These are phyloP conservation scores for Paraurostyla sp. DNA, from an alignment of 73 alveolate genomes.

Conservation along the genomic window DNA sequence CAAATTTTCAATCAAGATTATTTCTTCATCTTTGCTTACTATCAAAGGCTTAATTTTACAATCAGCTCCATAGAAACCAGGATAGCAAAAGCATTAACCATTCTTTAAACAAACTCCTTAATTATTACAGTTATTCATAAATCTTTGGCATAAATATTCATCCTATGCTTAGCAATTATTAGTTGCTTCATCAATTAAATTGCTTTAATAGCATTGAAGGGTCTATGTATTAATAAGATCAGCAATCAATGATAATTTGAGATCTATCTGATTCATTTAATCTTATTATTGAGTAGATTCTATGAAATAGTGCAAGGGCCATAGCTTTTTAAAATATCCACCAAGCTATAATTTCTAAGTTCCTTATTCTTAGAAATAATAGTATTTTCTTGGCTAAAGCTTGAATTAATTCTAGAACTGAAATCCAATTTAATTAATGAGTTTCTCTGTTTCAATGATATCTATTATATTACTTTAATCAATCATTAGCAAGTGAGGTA, in stretches of 20 bases:
- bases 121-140: neutral
- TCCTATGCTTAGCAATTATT: neutral
- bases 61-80: neutral
- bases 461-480: neutral
- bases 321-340: neutral
- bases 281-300: neutral
- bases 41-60: neutral
- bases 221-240: neutral
- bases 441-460: neutral
- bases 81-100: slow-evolving; percentile 7
- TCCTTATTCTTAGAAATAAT: neutral
- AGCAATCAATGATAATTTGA: neutral
- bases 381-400: neutral
- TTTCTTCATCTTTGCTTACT: neutral
- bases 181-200: neutral
- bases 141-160: neutral
- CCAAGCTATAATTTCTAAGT: neutral
- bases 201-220: neutral
- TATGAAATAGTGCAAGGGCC: slow-evolving; percentile 27
- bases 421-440: neutral
- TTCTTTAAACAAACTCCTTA: neutral
- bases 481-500: neutral
- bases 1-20: neutral
- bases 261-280: neutral
- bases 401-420: neutral